Conservation (phyloP, 495 filamentous ascomycete genomes). For the Aeminium ludgeri region DNA sequence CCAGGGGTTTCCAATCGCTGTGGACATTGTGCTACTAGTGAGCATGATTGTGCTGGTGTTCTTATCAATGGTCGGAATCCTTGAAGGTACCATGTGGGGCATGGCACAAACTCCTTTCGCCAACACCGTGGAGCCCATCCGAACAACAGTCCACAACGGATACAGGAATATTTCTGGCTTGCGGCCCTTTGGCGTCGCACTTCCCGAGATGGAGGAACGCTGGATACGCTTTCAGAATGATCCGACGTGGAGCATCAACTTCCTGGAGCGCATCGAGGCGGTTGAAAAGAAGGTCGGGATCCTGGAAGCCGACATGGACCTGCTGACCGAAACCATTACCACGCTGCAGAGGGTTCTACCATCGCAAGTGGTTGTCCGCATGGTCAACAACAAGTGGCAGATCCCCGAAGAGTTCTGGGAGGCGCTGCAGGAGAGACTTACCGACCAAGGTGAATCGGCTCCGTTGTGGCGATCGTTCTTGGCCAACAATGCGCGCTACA, state of each 20-base stretch:
- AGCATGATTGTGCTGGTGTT: no score
- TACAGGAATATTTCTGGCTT: no score
- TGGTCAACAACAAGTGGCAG: constrained; percentile 28
- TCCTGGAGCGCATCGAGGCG: constrained; percentile 12
- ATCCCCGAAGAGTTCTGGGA: constrained; percentile 40
- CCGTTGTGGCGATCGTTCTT: constrained; percentile 10
- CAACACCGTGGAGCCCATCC: no score
- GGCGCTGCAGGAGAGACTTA: constrained; percentile 27
- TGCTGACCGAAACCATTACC: constrained; percentile 18
- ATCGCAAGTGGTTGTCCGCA: constrained; percentile 21
- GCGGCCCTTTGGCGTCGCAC: no score
- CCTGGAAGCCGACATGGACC: neutral
- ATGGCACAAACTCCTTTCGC: no score
- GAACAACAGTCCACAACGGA: no score
- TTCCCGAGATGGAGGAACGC: no score
- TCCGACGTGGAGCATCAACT: neutral
- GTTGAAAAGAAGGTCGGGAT: constrained; percentile 16
- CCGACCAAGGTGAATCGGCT: constrained; percentile 18
- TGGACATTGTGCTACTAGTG: no score
- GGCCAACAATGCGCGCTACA: neutral
- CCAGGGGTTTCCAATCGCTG: no score
- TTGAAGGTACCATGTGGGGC: no score
- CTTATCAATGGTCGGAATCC: no score
- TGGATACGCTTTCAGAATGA: no score
- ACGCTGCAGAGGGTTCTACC: constrained; percentile 25